Evolutionary conservation across 2,329 filamentous ascomycete species (phyloP), one percentile per base, ranked within the genome.

Genomic region (Aspergillus amoenus): DNA sequence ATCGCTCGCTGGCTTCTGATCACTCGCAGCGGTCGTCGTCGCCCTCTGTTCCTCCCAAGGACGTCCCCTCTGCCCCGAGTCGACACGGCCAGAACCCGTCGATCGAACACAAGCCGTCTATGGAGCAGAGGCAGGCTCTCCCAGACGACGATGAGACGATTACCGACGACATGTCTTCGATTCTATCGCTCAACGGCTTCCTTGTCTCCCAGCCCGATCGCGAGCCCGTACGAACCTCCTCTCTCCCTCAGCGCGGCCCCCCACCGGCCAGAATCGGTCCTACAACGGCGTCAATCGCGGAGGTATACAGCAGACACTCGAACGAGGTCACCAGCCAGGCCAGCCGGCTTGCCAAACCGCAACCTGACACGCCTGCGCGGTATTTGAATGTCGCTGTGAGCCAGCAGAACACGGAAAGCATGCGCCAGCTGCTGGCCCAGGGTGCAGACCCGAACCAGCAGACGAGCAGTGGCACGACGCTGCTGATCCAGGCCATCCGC

Each of bases 401-500:
- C 30, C 74, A 76, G 42, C 77, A 77, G 17, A 84, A 87, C 55
- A 63, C 76, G 0, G 84, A 86, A 68, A 79, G 74, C 40, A 72
- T 86, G 21, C 81, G 83, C 0, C 70, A 86, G 0, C 72, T 87
- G 2, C 77, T 87, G 1, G 27, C 27, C 3, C 27, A 30, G 1
- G 37, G 42, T 12, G 42, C 42, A 22, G 18, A 87, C 58, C 70
- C 81, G 18, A 83, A 84, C 64, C 73, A 80, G 17, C 60, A 81
- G 21, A 82, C 82, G 9, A 30, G 27, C 11, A 81, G 80, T 18
- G 84, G 84, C n/a, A 81, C 85, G 59, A 88, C 86, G 0, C 73
- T 86, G 1, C 78, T 90, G 58, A 81, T 86, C 52, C 76, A 79
- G 27, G 76, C 83, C 18, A 88, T 89, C 73, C 83, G 80, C 68